Evolutionary conservation across 805 yeast genomes (phyloP).

Genomic region (Alloascoidea africana): DNA sequence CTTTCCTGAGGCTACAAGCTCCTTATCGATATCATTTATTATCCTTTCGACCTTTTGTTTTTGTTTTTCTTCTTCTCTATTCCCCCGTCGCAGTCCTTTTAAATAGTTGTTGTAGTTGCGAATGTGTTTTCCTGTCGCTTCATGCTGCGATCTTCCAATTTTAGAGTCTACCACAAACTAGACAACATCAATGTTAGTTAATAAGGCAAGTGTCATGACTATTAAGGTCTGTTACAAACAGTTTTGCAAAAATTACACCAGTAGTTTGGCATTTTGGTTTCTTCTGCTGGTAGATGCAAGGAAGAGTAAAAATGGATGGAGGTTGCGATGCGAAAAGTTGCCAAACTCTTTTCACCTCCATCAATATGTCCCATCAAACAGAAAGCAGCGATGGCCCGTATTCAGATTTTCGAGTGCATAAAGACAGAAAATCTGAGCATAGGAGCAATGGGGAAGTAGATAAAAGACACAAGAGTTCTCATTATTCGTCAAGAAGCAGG

Average conservation of each 20-base stretch:
- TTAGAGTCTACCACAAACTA: conserved; percentile 24
- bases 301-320: too few relatives aligned
- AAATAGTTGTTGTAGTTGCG: conserved; percentile 11
- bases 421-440: too few relatives aligned
- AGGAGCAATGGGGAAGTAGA: conserved; percentile 1
- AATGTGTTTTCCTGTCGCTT: conserved; percentile 19
- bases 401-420: too few relatives aligned
- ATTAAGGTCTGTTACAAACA: conserved; percentile 11
- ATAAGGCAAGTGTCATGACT: not conserved
- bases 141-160: conserved; percentile 19
- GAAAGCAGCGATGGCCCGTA: too few relatives aligned
- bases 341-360: too few relatives aligned
- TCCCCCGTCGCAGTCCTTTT: conserved; percentile 13
- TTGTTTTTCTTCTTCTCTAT: conserved; percentile 9
- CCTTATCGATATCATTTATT: conserved; percentile 7
- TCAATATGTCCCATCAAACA: too few relatives aligned
- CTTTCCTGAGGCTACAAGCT: not conserved
- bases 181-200: conserved; percentile 2
- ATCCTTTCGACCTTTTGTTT: conserved; percentile 10
- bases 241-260: conserved; percentile 23
- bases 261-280: conserved; percentile 16
- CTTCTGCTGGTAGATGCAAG: too few relatives aligned
- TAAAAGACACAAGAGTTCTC: not conserved
- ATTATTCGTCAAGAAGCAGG: not conserved
- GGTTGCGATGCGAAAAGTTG: too few relatives aligned